These are phyloP conservation scores for Trypanosoma avium DNA, from an alignment of 208 protist species.

Conservation along the genomic window DNA sequence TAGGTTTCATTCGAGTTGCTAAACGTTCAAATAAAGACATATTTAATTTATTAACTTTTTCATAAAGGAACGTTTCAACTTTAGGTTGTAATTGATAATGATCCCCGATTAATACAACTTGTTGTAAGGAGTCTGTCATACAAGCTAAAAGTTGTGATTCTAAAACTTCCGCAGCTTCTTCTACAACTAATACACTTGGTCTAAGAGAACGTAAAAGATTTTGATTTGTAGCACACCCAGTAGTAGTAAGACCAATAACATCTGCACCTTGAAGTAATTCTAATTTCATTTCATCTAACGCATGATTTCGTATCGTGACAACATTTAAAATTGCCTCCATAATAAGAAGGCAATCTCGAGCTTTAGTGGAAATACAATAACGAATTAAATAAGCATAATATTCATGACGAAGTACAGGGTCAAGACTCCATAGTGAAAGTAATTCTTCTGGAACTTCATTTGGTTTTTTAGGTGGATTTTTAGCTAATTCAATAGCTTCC, in stretches of 20 bases:
- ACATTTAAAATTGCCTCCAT: slow-evolving; percentile 74
- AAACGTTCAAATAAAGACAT: slow-evolving; percentile 91
- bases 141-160: slow-evolving; percentile 92
- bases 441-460: slow-evolving; percentile 65
- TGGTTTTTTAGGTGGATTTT: slow-evolving; percentile 49
- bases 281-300: slow-evolving; percentile 78
- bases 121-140: slow-evolving; percentile 89
- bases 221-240: slow-evolving; percentile 90
- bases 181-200: slow-evolving; percentile 89
- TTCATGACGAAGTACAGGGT: slow-evolving; percentile 64
- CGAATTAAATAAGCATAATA: slow-evolving; percentile 88
- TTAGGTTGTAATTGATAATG: slow-evolving; percentile 93
- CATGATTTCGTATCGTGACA: slow-evolving; percentile 78
- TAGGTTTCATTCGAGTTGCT: slow-evolving; percentile 41
- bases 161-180: slow-evolving; percentile 94
- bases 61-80: slow-evolving; percentile 89
- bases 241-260: slow-evolving; percentile 94
- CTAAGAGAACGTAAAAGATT: slow-evolving; percentile 81
- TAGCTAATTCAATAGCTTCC: slow-evolving; percentile 65
- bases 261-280: slow-evolving; percentile 76
- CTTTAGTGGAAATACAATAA: slow-evolving; percentile 69
- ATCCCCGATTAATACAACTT: slow-evolving; percentile 92
- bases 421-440: slow-evolving; percentile 83
- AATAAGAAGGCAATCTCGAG: slow-evolving; percentile 67
- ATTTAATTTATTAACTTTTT: slow-evolving; percentile 85